phyloP scores from a whole-genome alignment of 2,329 filamentous ascomycete species.

The Aspergillus fijiensis region DNA sequence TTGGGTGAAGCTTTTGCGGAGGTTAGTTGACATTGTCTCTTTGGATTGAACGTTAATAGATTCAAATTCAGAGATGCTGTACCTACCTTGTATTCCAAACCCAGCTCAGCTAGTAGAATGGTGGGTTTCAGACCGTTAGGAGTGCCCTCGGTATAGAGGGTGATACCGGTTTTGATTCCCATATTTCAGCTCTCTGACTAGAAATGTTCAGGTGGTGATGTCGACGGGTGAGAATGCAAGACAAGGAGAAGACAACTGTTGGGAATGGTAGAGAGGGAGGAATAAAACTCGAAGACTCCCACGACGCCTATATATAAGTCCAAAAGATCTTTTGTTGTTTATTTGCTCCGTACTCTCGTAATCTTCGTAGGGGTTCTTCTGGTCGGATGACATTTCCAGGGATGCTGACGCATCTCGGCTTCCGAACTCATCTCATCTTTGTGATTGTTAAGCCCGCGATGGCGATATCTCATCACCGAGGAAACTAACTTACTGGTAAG shows the following conservation, averaged over 20 bases:
- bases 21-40: no score
- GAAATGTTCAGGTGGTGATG: no score
- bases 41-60: no score
- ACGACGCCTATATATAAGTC: no score
- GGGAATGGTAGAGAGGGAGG: no score
- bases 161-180: neutral
- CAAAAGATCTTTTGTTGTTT: neutral
- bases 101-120: neutral
- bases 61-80: no score
- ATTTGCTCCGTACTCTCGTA: neutral
- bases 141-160: neutral
- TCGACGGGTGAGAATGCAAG: no score
- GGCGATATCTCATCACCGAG: neutral
- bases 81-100: neutral
- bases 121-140: neutral
- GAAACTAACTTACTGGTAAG: neutral
- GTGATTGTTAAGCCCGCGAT: neutral
- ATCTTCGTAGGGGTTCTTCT: neutral
- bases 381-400: neutral
- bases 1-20: neutral
- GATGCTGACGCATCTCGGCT: neutral
- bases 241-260: no score
- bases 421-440: neutral
- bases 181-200: no score
- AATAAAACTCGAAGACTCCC: no score